Evolutionary conservation across 208 protist genomes (phyloP).

Genomic region (Trypanosoma congolense): DNA sequence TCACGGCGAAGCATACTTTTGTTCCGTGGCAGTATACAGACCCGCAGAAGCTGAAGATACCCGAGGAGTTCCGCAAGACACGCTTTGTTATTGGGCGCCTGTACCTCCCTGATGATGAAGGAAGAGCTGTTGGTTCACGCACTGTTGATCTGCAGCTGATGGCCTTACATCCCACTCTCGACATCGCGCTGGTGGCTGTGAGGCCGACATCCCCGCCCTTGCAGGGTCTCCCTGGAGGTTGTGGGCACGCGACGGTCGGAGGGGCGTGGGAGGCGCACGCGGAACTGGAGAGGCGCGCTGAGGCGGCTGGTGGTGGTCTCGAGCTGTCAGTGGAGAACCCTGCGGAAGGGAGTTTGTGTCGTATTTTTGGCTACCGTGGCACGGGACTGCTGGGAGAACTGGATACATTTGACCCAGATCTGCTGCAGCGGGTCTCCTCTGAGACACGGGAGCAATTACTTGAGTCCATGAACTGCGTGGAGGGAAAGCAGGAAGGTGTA

Average conservation of each 20-base stretch:
- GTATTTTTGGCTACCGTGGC: slow-evolving; percentile 56
- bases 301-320: slow-evolving; percentile 10
- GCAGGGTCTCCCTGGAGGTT: not conserved
- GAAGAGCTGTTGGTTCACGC: slow-evolving; percentile 21
- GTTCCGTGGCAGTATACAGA: slow-evolving; percentile 60
- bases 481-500: slow-evolving; percentile 47
- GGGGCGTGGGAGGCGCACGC: not conserved
- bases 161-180: slow-evolving; percentile 47
- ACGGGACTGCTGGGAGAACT: slow-evolving; percentile 53
- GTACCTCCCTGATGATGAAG: slow-evolving; percentile 31
- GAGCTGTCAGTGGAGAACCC: slow-evolving; percentile 1
- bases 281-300: slow-evolving; percentile 1
- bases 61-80: slow-evolving; percentile 63
- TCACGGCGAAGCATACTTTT: slow-evolving; percentile 81
- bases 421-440: slow-evolving; percentile 46
- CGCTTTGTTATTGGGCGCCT: slow-evolving; percentile 55
- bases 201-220: not conserved
- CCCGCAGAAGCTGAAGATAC: slow-evolving; percentile 58
- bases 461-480: slow-evolving; percentile 42
- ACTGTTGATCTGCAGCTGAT: slow-evolving; percentile 30
- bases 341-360: slow-evolving; percentile 3
- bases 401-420: slow-evolving; percentile 66
- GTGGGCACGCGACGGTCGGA: not conserved
- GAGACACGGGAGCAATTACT: slow-evolving; percentile 47
- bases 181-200: slow-evolving; percentile 51